Evolutionary conservation across 306 rosid genomes (phyloP), one percentile per base, ranked within the genome.

Genomic region (Heteromeles arbutifolia): DNA sequence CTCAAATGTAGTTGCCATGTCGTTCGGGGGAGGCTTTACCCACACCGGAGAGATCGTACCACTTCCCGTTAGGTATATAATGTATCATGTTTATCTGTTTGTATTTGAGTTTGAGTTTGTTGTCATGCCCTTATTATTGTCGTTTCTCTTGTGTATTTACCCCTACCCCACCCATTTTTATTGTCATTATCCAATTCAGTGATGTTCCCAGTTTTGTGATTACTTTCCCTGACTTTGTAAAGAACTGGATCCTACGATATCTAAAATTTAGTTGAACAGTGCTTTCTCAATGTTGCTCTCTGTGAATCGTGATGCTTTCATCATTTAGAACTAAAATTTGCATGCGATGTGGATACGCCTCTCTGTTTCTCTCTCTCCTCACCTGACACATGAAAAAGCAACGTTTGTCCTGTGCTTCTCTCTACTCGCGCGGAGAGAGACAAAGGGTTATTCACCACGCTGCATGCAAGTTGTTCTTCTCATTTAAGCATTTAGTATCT

Each of bases 141-240:
- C 25, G 54, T 21, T 39, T 24, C 15, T 41, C 28, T 15, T 5
- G 12, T 59, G 41, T 61, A 26, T 32, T 26, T 59, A 26, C 41
- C 34, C 68, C 79, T 74, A 34, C 41, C 41, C 41, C 41, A 2
- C 41, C 41, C 41, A 7, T 37, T 32, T 76, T 48, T 28, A 25
- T 76, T 67, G 29, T 75, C 78, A 65, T 4, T 22, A 29, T 65
- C 28, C 29, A 17, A 34, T 44, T 72, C 77, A 37, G 37, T 45
- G n/a, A 9, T 65, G 28, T 22, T 64, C 67, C 52, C 70, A 72
- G 65, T 81, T 77, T 81, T 81, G 77, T 76, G 50, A 71, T 43
- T 19, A 41, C 31, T 22, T 15, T 78, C 37, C 24, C 24, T 25
- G 22, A 44, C 26, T 64, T 48, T 31, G 63, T 63, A 44, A 52